Base-by-base conservation (phyloP, 1,284 basidiomycete species). In the Fomitopsis betulina region DNA sequence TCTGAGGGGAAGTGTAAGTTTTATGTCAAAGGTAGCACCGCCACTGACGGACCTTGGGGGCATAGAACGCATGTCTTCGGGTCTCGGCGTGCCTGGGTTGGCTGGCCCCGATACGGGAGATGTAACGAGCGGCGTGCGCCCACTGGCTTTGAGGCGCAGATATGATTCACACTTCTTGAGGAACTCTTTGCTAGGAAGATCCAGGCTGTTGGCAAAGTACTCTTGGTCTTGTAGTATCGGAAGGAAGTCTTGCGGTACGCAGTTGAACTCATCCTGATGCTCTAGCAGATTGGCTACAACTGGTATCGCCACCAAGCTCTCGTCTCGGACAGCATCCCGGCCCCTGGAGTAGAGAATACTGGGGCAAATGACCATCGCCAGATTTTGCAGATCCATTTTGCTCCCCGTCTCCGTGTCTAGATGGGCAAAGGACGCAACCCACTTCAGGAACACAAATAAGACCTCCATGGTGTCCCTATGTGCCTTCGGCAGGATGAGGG, bases 381-480 rank as follows among this genome's bases (percentile, higher is more conserved):
- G 80, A 71, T 99, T 99, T 37, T 84, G 84, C 53, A 98, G 78
- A 73, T 99, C 96, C 96, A 99, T 99, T 77, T 96, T 96, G 77
- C 93, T 96, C 39, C 96, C 96, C 0, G 96, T 98, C 72, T 96
- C 94, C 68, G 96, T 96, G 70, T 99, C 96, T 75, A 97, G 86
- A 75, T 99, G 96, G 49, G 96, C 95, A 73, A 99, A 99, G 5
- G 94, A 96, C 5, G 96, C 96, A 2, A 99, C 96, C 97, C 97
- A 99, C 73, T 97, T 96, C 65, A 99, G 81, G 78, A 99, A 99
- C 19, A 98, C 95, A 70, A 98, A 98, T 47, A 99, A 78, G 51
- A 98, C 94, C 75, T 99, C 96, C 85, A 98, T 87, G 27, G 96
- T 98, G 73, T 99, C 97, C 61, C 97, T 87, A 71, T 99, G 94